Conservation (phyloP, 441 rosid species). For the Erodium texanum region DNA sequence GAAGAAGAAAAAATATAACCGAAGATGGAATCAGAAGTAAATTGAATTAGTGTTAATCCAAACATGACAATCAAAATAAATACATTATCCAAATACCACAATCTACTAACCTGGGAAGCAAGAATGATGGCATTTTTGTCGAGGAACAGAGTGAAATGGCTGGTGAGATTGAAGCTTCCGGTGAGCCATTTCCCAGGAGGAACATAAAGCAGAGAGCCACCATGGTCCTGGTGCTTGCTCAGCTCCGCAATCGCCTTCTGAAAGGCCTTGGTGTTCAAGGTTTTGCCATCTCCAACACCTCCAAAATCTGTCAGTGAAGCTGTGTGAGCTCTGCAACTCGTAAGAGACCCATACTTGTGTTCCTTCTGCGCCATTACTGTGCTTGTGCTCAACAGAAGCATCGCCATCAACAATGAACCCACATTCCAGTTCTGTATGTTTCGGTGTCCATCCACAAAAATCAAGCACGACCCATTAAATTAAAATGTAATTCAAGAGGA, state of each 20-base stretch:
- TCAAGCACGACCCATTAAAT: neutral
- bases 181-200: slow-evolving; percentile 2
- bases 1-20: too few relatives aligned
- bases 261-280: neutral
- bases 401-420: neutral
- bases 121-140: neutral
- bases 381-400: neutral
- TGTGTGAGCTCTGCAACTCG: neutral
- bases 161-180: neutral
- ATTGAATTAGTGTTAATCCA: too few relatives aligned
- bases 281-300: neutral
- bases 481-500: neutral
- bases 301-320: slow-evolving; percentile 1
- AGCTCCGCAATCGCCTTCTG: neutral
- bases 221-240: neutral
- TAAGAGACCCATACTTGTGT: neutral
- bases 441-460: neutral
- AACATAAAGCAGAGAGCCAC: slow-evolving; percentile 1
- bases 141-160: neutral
- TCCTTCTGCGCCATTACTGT: neutral
- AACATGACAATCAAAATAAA: too few relatives aligned
- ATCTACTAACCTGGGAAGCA: slow-evolving; percentile 4
- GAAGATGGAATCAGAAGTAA: too few relatives aligned
- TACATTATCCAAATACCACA: too few relatives aligned
- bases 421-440: neutral